A percentile compares a stretch with the other conserved stretches of the same genome.
phyloP scores from a whole-genome alignment of 441 rosid genomes.

The Corymbia citriodora region DNA sequence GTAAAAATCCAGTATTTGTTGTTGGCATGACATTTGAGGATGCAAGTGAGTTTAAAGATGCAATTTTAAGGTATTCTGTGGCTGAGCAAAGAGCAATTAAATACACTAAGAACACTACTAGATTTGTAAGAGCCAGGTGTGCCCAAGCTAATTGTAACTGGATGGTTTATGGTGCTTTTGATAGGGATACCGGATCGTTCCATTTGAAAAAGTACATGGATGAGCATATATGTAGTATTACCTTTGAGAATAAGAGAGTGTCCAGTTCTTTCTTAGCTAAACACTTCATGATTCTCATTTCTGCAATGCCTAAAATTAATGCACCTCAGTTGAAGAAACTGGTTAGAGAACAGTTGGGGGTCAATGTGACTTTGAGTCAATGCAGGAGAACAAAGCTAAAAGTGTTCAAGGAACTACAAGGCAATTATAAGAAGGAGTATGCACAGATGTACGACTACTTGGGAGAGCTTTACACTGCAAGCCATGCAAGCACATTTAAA shows the following conservation, averaged over 20 bases:
- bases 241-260: neutral
- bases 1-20: neutral
- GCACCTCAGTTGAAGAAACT: neutral
- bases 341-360: rapidly evolving
- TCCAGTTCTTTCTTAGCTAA: neutral
- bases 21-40: neutral
- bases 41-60: neutral
- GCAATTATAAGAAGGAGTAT: neutral
- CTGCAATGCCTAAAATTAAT: neutral
- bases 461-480: rapidly evolving
- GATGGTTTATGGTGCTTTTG: neutral
- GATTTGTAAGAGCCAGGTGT: neutral
- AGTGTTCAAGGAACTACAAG: neutral
- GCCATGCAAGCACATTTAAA: neutral
- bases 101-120: neutral
- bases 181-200: neutral
- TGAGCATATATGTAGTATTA: neutral
- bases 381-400: neutral
- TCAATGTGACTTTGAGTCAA: neutral
- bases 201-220: neutral
- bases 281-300: neutral
- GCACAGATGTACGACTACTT: rapidly evolving
- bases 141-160: rapidly evolving
- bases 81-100: rapidly evolving
- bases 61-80: neutral